Evolutionary conservation across 441 rosid species (phyloP).

Genomic region (Brassica balearica): DNA sequence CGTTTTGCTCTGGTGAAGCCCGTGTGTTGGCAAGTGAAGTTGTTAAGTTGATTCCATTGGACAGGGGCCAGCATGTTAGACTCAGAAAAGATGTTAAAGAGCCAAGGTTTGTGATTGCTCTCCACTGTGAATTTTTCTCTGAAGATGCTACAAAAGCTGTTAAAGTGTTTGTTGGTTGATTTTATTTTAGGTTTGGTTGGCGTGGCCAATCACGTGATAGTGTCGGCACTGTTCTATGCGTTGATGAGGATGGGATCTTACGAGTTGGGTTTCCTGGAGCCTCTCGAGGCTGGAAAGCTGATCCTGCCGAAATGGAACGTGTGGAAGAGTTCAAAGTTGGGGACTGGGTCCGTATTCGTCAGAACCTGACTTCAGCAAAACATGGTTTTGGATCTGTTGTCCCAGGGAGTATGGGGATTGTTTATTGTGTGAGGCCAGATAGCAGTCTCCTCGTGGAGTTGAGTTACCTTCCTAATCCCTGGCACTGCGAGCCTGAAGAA

Average conservation of each 20-base stretch:
- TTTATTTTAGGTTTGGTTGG: conserved; percentile 86
- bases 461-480: conserved; percentile 91
- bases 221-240: conserved; percentile 96
- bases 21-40: conserved; percentile 86
- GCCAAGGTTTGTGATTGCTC: conserved; percentile 71
- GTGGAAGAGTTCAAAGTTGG: conserved; percentile 99
- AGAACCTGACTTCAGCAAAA: conserved; percentile 91
- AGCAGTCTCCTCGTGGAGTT: conserved; percentile 89
- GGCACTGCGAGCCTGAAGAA: conserved; percentile 99
- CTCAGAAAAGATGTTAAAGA: conserved; percentile 83
- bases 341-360: conserved; percentile 99
- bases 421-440: conserved; percentile 96
- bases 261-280: conserved; percentile 99
- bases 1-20: conserved; percentile 96
- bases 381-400: conserved; percentile 96
- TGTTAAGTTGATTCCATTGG: conserved; percentile 88
- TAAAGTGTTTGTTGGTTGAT: conserved; percentile 14
- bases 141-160: conserved; percentile 20
- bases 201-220: conserved; percentile 96
- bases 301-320: conserved; percentile 99
- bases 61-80: conserved; percentile 96
- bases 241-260: conserved; percentile 98
- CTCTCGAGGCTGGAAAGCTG: conserved; percentile 99
- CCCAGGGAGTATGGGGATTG: conserved; percentile 98
- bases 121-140: background rate